Percentiles rank a stretch among this genome's conserved stretches.
phyloP scores from a whole-genome alignment of 257 asterid species.

The Gentiana macrophylla region DNA sequence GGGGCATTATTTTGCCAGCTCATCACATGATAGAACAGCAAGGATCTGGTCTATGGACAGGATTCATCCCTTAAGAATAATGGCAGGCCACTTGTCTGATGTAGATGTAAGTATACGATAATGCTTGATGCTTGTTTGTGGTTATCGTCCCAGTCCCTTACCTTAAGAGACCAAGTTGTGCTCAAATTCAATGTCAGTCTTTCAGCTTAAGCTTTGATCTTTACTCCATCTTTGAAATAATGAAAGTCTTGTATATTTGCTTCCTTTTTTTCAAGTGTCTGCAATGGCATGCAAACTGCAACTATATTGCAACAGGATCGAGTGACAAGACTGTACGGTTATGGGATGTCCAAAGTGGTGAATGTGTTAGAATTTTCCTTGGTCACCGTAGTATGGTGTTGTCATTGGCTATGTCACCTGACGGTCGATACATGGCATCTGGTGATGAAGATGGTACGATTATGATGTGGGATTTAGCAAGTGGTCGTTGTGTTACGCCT shows the following conservation, averaged over 20 bases:
- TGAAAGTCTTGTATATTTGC: neutral
- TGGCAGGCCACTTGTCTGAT: conserved; percentile 99
- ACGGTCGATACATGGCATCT: conserved; percentile 98
- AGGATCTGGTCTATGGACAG: conserved; percentile 95
- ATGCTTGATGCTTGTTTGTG: neutral
- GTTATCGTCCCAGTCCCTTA: no score
- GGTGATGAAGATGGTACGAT: conserved; percentile 98
- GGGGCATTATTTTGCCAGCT: conserved; percentile 98
- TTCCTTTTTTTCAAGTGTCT: conserved; percentile 44
- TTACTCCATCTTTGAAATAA: no score
- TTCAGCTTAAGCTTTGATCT: no score
- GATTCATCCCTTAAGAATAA: conserved; percentile 80
- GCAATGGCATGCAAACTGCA: conserved; percentile 96
- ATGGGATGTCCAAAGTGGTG: conserved; percentile 98
- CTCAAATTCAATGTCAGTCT: no score
- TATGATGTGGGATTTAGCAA: conserved; percentile 98
- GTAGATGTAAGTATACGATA: conserved; percentile 69
- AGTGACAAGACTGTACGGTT: conserved; percentile 96
- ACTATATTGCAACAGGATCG: conserved; percentile 93
- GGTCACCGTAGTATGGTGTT: conserved; percentile 95
- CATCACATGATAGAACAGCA: conserved; percentile 97
- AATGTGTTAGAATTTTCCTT: conserved; percentile 83
- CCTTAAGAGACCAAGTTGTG: no score
- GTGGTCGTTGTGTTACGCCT: conserved; percentile 89
- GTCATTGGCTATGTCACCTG: conserved; percentile 87